Percentiles rank a stretch among this genome's conserved stretches.
phyloP scores from a whole-genome alignment of 306 rosid genomes.

The Cucurbita ficifolia region DNA sequence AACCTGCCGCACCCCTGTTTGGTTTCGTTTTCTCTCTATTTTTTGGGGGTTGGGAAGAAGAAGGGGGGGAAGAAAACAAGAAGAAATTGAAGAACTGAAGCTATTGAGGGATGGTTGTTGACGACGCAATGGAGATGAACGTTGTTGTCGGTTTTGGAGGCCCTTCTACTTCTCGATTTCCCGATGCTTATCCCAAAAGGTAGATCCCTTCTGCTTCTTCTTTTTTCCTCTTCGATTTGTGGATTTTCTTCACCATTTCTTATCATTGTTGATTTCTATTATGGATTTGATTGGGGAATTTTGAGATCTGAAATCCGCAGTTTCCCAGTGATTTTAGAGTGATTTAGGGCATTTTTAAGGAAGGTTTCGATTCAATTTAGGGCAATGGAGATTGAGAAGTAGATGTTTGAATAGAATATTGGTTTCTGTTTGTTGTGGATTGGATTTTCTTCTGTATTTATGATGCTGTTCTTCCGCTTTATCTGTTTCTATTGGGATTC shows the following conservation, averaged over 20 bases:
- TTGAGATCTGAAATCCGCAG: background rate
- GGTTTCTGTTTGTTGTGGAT: background rate
- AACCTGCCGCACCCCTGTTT: background rate
- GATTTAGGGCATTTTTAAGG: background rate
- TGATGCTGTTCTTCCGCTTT: background rate
- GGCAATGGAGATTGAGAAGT: background rate
- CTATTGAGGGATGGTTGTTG: constrained; percentile 30
- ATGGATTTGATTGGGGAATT: background rate
- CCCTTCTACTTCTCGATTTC: constrained; percentile 51
- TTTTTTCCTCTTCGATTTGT: background rate
- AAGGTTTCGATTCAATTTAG: background rate
- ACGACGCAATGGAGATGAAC: constrained; percentile 53
- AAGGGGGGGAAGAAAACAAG: background rate
- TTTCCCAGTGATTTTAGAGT: background rate
- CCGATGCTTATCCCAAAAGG: constrained; percentile 41
- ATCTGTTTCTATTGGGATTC: background rate
- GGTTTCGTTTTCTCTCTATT: background rate
- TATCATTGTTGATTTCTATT: constrained; percentile 2
- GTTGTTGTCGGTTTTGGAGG: constrained; percentile 37
- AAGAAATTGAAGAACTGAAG: background rate
- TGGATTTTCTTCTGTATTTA: background rate
- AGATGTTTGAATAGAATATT: too few relatives aligned
- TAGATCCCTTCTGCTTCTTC: background rate
- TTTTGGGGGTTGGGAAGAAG: background rate
- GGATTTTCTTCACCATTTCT: constrained; percentile 10